A percentile compares a stretch with the other conserved stretches of the same genome.
Evolutionary conservation across 2,329 filamentous ascomycete species (phyloP).

Genomic region (Pochonia chlamydosporia): DNA sequence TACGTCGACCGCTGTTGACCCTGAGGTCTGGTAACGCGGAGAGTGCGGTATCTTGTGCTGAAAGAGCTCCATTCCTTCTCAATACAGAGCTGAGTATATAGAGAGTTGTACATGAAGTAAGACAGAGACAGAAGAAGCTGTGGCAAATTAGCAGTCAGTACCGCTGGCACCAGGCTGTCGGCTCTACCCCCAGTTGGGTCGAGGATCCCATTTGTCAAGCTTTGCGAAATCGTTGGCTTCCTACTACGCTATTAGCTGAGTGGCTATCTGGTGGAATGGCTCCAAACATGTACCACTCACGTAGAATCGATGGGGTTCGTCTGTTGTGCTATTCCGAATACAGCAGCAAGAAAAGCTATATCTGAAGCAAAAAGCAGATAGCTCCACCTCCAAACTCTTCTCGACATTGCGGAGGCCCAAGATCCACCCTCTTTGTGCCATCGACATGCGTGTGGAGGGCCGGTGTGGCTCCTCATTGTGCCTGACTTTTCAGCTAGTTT

Average conservation of each 20-base stretch:
- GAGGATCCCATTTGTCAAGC: background rate
- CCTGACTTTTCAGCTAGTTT: no score
- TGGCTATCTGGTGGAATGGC: background rate
- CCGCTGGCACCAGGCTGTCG: background rate
- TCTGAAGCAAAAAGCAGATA: no score
- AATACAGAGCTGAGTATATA: background rate
- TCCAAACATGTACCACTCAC: background rate
- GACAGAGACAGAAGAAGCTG: background rate
- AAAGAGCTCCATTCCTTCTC: background rate
- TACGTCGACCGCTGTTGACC: no score
- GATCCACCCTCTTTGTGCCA: no score
- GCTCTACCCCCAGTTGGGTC: background rate
- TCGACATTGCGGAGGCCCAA: no score
- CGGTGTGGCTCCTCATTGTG: no score
- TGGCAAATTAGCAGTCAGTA: background rate
- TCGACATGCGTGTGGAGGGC: no score
- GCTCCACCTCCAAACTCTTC: no score
- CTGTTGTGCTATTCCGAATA: no score
- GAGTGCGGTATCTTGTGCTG: background rate
- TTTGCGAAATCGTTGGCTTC: background rate
- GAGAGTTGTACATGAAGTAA: background rate
- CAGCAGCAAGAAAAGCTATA: no score
- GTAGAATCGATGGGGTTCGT: no score
- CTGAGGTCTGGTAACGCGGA: constrained; percentile 2
- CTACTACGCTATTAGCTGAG: background rate